Base-by-base conservation (phyloP, 2,329 filamentous ascomycete species). In the Calonectria hawksworthii region DNA sequence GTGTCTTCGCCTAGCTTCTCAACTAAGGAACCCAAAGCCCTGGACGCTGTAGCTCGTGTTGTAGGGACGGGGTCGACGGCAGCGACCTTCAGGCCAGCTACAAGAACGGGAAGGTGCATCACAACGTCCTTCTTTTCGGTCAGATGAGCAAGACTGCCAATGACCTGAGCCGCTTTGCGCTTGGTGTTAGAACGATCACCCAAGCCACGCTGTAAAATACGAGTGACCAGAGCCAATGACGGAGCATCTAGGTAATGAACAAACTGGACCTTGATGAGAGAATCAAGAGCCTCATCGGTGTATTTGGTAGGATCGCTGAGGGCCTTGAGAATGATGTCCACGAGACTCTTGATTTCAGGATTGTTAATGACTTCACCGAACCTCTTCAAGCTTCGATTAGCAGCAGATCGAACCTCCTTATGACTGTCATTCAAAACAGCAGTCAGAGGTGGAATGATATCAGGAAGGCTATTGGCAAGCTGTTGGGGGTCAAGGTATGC, bases 291-390 rank as follows among this genome's bases (percentile, higher is more conserved):
- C 79, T 98, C 95, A 82, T 99, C 96, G 0, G 98, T 99, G 86
- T 98, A 95, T 83, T 97, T 99, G 0, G 96, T 99, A 2, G 97
- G 96, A 83, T 99, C 97, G 82, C 97, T 99, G 74, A 99, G 92
- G 76, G 97, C 98, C 86, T 98, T 99, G 80, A 99, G 93, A 41
- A 99, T 91, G 72, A 98, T 94, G 80, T 94, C 93, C 73, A 99
- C 96, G 18, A 99, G 90, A 77, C 93, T 92, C 90, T 98, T 98
- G 83, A 99, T 95, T 86, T 99, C 97, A 5, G 97, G 97, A 84
- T 99, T 99, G 85, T 91, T 98, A 84, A 99, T 99, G 79, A 99
- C 98, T 85, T 99, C 98, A 78, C 98, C 97, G 83, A 99, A 99
- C 72, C 97, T 94, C 87, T 99, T 98, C 87, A 99, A 89, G 87